Base-by-base conservation (phyloP, 1,139 yeast species). In the Candida pseudoviswanathii region DNA sequence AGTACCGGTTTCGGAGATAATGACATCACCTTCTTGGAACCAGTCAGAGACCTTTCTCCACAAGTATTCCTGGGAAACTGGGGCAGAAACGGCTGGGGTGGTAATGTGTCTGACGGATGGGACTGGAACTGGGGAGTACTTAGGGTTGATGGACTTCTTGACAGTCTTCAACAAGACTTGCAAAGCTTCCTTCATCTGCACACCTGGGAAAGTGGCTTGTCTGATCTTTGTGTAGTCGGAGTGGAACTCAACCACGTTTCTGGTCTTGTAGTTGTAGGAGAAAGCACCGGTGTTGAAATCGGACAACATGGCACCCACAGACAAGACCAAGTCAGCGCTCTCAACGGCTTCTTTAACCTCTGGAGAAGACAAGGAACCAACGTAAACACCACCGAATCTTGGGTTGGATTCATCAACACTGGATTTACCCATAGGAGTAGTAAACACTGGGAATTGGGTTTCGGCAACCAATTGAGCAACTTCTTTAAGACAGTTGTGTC, bases 361-460 rank as follows among this genome's bases (percentile, higher is more conserved):
- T 27, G 71, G 68, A 54, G 64, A 67, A 48, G 65, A 63, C 32
- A 63, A 64, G 25, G 42, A 32, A 42, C 61, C 67, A 27, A 68
- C 71, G 5, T 39, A 39, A 39, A 39, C 42, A n/a, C 42, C 42
- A 39, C 42, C 42, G n/a, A 39, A 39, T 39, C 42, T 39, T 39
- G 42, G 42, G 50, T 64, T 63, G 32, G 66, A 65, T 40, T 72
- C 73, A 51, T 73, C 69, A 71, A 89, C 96, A 70, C 82, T 79
- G 55, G 91, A 86, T 72, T 89, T 89, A 71, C 96, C 96, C 96
- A 89, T 88, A 57, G 96, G 96, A 48, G 96, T 89, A 50, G 87
- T 87, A 71, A 82, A 89, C 31, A 86, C 88, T 39, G 96, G 95
- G 82, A 84, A 89, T 65, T 86, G 85, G 45, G 96, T 87, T 47